Evolutionary conservation across 345 rosid genomes (phyloP), one percentile per base, ranked within the genome.

Genomic region (Turnera subulata): DNA sequence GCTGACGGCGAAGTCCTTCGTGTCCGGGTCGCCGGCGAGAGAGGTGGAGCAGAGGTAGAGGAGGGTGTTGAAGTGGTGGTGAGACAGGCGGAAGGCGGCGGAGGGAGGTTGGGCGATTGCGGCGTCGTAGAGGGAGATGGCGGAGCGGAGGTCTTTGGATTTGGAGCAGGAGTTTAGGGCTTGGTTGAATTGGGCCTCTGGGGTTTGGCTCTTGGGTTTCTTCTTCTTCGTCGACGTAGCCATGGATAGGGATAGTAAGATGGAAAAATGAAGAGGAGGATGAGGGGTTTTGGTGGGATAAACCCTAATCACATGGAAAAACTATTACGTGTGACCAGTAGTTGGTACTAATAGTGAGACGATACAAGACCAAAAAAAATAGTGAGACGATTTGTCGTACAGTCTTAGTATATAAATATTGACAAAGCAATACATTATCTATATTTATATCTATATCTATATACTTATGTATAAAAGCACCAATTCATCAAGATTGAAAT

Each of bases 1-100:
- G 1, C 35, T 25, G 17, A 82, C 21, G 19, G 84, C 65, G 1
- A 64, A 64, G 14, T 63, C 64, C 59, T 71, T 76, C 2, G 46
- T 46, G 0, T 79, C 72, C 38, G 73, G 67, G 24, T n/a, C n/a
- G n/a, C 8, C 35, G 16, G 67, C 17, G n/a, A 76, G 46, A 46
- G 77, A 67, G 53, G 62, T 64, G 17, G 95, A 82, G 61, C 92
- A 84, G 56, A 86, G 87, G 72, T 86, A 86, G 14, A 91, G 85
- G 29, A 88, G 80, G 42, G 79, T 55, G 59, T 88, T 88, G 58
- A 80, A 80, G 61, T 86, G 88, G 47, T 81, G 75, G 25, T 72
- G 95, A 56, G 59, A 71, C 58, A 88, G 76, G 21, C 74, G 78
- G 37, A 42, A 6, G 16, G 63, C 68, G 23, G 77, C 67, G n/a